Evolutionary conservation across 768 basidiomycete species (phyloP), one percentile per base, ranked within the genome.

Genomic region (Boletus vinaceobasis): DNA sequence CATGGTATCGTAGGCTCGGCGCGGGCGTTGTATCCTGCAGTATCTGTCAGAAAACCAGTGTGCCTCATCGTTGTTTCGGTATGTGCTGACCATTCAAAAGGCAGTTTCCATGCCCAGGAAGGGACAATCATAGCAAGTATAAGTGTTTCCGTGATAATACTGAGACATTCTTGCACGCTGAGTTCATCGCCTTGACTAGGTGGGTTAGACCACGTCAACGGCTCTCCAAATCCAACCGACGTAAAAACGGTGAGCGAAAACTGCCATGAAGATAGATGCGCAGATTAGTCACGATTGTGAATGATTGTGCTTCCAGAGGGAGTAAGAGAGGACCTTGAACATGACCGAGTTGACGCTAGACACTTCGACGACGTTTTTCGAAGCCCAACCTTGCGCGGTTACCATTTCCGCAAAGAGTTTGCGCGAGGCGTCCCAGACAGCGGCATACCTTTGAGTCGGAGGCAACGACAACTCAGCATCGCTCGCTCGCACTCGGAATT

Each of bases 51-150:
- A 29, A 27, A 52, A 43, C 27, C 4, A 5, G 1, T 0, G 17
- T 39, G 17, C 33, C 36, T 14, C 13, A 31, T 26, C 14, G 11
- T 38, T n/a, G 17, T 13, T 33, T 15, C 38, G 2, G 4, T 29
- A 26, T 4, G 11, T 23, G 33, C 50, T 38, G 37, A 63, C 62
- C 63, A 43, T 46, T 43, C 19, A 19, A 64, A 40, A n/a, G 62
- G 62, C 4, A 65, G 26, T 17, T 58, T 58, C 63, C 63, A 61
- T 37, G 45, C 63, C 63, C 63, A 64, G 9, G 44, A 31, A 27
- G 63, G 63, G n/a, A 55, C 27, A 13, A 40, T 1, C 2, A 56
- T 10, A 10, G 50, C 10, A 17, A 65, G 39, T 29, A 51, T 10
- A 19, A 35, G 31, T 1, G 56, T 56, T 1, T 46, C 29, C 3